These are phyloP conservation scores for Nigrograna mackinnonii DNA, from an alignment of 2,329 filamentous ascomycete genomes.

Conservation along the genomic window DNA sequence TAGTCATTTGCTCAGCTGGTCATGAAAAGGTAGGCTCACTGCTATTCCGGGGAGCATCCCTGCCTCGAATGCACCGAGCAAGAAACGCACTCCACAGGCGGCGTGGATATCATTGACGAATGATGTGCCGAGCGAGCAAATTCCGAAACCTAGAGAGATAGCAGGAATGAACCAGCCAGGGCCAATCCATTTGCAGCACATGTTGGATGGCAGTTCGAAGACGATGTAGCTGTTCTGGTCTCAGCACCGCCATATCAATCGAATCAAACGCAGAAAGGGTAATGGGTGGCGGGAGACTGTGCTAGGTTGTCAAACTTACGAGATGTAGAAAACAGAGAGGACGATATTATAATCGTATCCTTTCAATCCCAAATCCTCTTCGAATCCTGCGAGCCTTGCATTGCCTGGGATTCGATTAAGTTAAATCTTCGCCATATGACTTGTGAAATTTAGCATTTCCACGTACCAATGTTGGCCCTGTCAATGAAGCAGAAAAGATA, in stretches of 20 bases:
- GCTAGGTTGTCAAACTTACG: too few species aligned
- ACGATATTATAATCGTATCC: conserved; percentile 72
- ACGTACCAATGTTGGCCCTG: conserved; percentile 69
- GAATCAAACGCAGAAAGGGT: too few species aligned
- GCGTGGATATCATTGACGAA: conserved; percentile 62
- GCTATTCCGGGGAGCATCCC: conserved; percentile 75
- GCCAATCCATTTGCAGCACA: conserved; percentile 71
- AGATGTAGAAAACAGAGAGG: conserved; percentile 71
- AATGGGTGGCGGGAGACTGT: too few species aligned
- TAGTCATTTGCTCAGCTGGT: too few species aligned
- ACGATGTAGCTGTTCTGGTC: too few species aligned
- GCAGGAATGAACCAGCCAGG: conserved; percentile 73
- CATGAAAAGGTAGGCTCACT: too few species aligned
- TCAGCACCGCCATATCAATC: too few species aligned
- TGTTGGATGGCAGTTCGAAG: conserved; percentile 64
- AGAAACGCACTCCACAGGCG: conserved; percentile 65
- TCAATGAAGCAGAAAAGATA: conserved; percentile 78
- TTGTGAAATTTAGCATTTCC: not conserved
- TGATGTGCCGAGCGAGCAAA: conserved; percentile 66
- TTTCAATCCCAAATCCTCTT: conserved; percentile 61
- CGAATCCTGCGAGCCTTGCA: conserved; percentile 67
- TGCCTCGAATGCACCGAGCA: conserved; percentile 69
- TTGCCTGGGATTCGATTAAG: conserved; percentile 57
- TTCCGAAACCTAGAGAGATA: conserved; percentile 65
- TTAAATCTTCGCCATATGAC: not conserved